Percentiles rank a stretch among this genome's conserved stretches.
Conservation (phyloP, 2,329 filamentous ascomycete species). For the Fusarium oligoseptatum region DNA sequence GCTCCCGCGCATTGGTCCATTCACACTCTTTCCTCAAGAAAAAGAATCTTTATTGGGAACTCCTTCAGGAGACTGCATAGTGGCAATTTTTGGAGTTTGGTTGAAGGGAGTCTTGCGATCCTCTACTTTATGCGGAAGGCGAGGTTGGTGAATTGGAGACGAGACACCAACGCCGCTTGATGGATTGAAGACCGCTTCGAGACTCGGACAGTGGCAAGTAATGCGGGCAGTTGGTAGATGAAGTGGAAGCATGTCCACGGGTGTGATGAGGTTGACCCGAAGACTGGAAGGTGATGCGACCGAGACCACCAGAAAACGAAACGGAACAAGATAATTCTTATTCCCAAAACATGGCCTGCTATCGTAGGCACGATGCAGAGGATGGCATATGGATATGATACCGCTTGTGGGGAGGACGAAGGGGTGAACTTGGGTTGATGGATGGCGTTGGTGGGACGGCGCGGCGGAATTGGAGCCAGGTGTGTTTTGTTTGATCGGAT, state of each 20-base stretch:
- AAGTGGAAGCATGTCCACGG: not conserved
- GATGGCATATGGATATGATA: constrained; percentile 7
- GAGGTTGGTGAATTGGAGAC: not conserved
- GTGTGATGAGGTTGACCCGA: not conserved
- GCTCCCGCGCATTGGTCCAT: not conserved
- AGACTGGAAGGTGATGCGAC: not conserved
- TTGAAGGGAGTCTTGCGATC: not conserved
- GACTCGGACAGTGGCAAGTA: not conserved
- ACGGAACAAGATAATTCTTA: not conserved
- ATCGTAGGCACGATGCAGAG: constrained; percentile 17
- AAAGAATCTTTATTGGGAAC: constrained; percentile 1
- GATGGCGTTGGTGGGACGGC: constrained; percentile 38
- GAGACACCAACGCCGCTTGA: not conserved
- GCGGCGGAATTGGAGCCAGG: constrained; percentile 33
- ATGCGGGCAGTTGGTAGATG: not conserved
- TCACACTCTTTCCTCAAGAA: not conserved
- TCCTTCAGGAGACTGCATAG: constrained; percentile 1
- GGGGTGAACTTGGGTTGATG: constrained; percentile 37
- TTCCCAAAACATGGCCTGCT: not conserved
- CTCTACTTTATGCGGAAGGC: not conserved
- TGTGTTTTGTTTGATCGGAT: constrained; percentile 35
- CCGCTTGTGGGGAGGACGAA: constrained; percentile 20
- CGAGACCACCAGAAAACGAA: not conserved
- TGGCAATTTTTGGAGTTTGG: constrained; percentile 6
- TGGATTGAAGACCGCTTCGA: not conserved